Base-by-base conservation (phyloP, 805 yeast genomes). In the Huiozyma sinensis region DNA sequence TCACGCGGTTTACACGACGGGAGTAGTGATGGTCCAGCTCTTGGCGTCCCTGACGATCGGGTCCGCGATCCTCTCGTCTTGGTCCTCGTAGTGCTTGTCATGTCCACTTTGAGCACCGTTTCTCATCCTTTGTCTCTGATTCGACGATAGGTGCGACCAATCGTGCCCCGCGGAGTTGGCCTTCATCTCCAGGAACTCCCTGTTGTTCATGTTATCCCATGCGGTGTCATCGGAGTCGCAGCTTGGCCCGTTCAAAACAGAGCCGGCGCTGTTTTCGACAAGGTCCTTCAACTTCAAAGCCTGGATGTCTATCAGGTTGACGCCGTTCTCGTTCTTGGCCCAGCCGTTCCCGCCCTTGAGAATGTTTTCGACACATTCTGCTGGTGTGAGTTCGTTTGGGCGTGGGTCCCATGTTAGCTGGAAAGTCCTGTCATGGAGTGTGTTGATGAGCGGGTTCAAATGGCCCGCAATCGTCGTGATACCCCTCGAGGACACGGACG, bases 321-420 rank as follows among this genome's bases (percentile, higher is more conserved):
- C 48, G n/a, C 66, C 66, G 30, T 60, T 61, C 41, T 63, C 67
- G 45, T 62, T 61, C 43, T 57, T 61, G 28, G 72, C 75, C 81
- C 81, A 80, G 2, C 87, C 92, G 42, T 76, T 74, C 1, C 85
- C 83, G 30, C 84, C 83, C 29, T 74, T 71, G 45, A 85, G 73
- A 2, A 89, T 82, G 60, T 86, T 94, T 31, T 78, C 77, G 8
- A 88, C 71, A 49, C 89, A 76, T 46, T 80, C 84, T 41, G 73
- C 72, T 0, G 95, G 90, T 9, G 79, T 68, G 58, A 70, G 68
- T 65, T 83, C 76, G 44, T 73, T 71, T 6, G 75, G 73, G 38
- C 73, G 58, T 29, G 65, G 59, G 48, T 78, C 84, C 87, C 86
- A 80, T 0, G 79, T 70, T 32, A 74, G 60, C 47, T 79, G 79